Evolutionary conservation across 495 filamentous ascomycete species (phyloP).

Genomic region (Gamarada debralockiae): DNA sequence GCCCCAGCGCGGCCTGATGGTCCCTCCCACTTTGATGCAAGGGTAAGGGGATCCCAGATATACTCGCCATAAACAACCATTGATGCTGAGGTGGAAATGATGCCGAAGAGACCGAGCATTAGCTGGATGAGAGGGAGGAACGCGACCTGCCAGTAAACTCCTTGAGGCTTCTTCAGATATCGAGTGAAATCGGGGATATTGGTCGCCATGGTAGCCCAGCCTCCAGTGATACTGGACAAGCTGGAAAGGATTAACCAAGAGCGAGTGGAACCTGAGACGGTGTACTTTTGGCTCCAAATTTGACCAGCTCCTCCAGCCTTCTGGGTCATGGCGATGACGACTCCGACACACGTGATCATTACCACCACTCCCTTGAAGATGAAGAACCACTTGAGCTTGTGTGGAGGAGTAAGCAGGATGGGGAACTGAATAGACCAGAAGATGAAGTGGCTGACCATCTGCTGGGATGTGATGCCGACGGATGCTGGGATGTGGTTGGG

Average conservation of each 20-base stretch:
- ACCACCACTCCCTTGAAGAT: conserved; percentile 43
- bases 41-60: conserved; percentile 54
- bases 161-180: conserved; percentile 47
- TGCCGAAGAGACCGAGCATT: conserved; percentile 45
- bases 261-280: conserved; percentile 33
- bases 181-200: conserved; percentile 59
- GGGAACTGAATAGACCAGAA: conserved; percentile 46
- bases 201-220: conserved; percentile 37
- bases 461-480: conserved; percentile 46
- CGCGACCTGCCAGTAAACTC: conserved; percentile 51
- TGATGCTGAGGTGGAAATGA: conserved; percentile 44
- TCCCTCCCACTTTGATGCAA: conserved; percentile 50
- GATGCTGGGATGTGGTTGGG: conserved; percentile 43
- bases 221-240: conserved; percentile 41
- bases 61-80: conserved; percentile 51
- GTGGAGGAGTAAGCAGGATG: conserved; percentile 43
- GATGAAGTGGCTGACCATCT: conserved; percentile 44
- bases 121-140: conserved; percentile 55
- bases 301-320: conserved; percentile 41
- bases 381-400: conserved; percentile 48
- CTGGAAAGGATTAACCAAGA: conserved; percentile 39
- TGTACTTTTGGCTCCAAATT: conserved; percentile 38
- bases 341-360: conserved; percentile 33
- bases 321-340: conserved; percentile 39
- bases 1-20: conserved; percentile 44